These are phyloP conservation scores for Pyracantha coccinea DNA, from an alignment of 331 rosid genomes.

Conservation along the genomic window DNA sequence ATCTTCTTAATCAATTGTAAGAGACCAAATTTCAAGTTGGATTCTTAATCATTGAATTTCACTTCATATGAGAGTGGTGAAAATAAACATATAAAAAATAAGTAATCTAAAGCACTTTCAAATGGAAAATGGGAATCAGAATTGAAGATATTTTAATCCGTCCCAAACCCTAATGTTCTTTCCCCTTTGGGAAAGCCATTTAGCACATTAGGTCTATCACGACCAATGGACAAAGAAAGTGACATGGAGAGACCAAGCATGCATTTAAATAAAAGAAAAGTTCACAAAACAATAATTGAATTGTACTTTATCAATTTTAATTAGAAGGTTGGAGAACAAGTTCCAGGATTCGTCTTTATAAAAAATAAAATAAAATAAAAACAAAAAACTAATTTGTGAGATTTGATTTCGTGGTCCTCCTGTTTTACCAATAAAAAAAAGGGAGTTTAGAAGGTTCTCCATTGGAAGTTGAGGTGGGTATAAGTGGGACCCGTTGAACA, in stretches of 20 bases:
- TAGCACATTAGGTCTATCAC: background rate
- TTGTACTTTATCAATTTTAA: background rate
- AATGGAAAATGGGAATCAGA: too few relatives aligned
- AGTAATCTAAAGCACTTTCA: too few relatives aligned
- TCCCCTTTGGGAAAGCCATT: conserved; percentile 30
- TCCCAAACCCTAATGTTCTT: background rate
- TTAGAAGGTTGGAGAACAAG: background rate
- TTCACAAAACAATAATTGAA: background rate
- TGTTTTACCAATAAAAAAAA: background rate
- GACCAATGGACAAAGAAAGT: background rate
- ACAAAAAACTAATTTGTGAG: too few relatives aligned
- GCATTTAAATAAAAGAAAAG: background rate
- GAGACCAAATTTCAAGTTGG: too few relatives aligned
- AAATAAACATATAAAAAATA: too few relatives aligned
- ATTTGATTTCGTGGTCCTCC: background rate
- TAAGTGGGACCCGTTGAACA: background rate
- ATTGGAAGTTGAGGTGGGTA: background rate
- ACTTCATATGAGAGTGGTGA: too few relatives aligned
- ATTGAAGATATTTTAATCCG: too few relatives aligned
- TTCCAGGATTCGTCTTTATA: background rate
- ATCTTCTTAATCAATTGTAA: too few relatives aligned
- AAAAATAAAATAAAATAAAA: too few relatives aligned
- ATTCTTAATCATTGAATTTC: too few relatives aligned
- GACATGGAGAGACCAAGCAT: background rate
- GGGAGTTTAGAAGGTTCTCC: background rate